Base-by-base conservation (phyloP, 768 basidiomycete genomes). In the Russula ochroleuca region DNA sequence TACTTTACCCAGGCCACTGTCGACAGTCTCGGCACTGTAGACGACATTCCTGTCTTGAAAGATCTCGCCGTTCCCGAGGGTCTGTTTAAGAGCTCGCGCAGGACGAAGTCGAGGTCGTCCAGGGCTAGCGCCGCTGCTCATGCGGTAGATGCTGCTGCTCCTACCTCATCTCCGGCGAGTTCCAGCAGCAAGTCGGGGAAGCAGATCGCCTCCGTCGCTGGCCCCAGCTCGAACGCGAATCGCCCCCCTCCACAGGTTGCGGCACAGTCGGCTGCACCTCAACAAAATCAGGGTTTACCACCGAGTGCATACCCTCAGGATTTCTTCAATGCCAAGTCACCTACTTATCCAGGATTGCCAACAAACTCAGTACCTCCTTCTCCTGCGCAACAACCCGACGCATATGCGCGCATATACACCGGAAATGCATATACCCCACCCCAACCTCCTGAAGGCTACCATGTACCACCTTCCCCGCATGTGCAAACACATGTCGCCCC, bases 1-100 rank as follows among this genome's bases (percentile, higher is more conserved):
- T 92, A 92, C 78, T 92, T 90, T 73, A 90, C 87, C 69, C 89
- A 89, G 70, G 84, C 84, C 70, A 87, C 81, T 61, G 76, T 92
- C 63, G 86, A 89, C 71, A 79, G 79, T 59, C 82, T 92, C 47
- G 78, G 80, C 67, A 90, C 87, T 41, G 83, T 92, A 55, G 88
- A 90, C 72, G 81, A 79, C 55, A 81, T 92, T 69, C 83, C 78
- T 28, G 83, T 82, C 55, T 78, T 91, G 64, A 84, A 85, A 47
- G 83, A 87, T 72, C 75, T 85, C 21, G 73, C 74, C 49, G 86
- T 91, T 19, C 90, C 90, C 47, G 86, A 88, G 38, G 88, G 87
- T 19, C 85, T 85, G 80, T 92, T 91, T 75, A 82, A 81, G 70
- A 89, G 87, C 73, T 89, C 90, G 52, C 85, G 90, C 54, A 79